Base-by-base conservation (phyloP, 345 rosid species). In the Cardamine occulta region DNA sequence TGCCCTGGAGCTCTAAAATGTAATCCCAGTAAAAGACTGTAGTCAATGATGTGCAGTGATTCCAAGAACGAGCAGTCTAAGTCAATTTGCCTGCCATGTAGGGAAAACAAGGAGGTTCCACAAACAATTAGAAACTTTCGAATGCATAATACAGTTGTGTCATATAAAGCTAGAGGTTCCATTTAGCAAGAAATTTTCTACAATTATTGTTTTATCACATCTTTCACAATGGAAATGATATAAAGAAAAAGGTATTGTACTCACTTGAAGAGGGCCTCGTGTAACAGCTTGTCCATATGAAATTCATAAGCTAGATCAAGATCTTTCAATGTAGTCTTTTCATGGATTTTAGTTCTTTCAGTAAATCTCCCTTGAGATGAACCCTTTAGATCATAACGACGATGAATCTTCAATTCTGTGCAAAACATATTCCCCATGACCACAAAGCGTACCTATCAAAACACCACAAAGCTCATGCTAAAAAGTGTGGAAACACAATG, bases 351-450 rank as follows among this genome's bases (percentile, higher is more conserved):
- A 24, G 65, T 83, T 79, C 82, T 83, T 68, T 83, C 87, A 68
- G 97, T 92, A 66, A 4, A 80, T 84, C 99, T 88, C 76, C 99
- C 99, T 3, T 84, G 79, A 39, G 93, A 59, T 63, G 99, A 95
- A 29, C 99, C 99, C 83, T 95, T 95, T 45, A 95, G 88, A 83
- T 95, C 97, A 74, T 89, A 95, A 40, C 96, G 88, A 45, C 86
- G 85, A 82, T 95, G 99, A 74, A 95, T 95, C 77, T 85, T 83
- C 64, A 92, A 80, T 79, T 92, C 97, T 58, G 99, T 95, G 87
- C 97, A 95, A 77, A 95, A 95, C 99, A 95, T 95, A 79, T 92
- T 95, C 39, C 99, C 99, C 99, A 95, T 95, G 75, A 95, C 96
- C 85, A 95, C 93, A 83, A 95, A 95, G 19, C 90, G 91, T 72